phyloP scores from a whole-genome alignment of 2,329 filamentous ascomycete genomes.

The Dactylellina haptotyla region DNA sequence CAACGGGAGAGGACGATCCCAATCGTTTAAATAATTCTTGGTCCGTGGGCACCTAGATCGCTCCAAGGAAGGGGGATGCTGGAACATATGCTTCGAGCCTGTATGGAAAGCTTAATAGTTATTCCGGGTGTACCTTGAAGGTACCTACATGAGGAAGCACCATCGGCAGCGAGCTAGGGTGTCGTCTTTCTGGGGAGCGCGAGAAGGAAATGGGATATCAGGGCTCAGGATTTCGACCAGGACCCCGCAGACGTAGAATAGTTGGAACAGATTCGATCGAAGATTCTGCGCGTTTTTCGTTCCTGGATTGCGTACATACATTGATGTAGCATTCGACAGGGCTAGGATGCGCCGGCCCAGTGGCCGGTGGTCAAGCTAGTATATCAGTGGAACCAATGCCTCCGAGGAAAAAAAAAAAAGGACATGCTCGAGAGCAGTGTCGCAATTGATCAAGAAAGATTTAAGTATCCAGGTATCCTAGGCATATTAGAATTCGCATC shows the following conservation, averaged over 20 bases:
- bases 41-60: conserved; percentile 7
- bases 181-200: conserved; percentile 11
- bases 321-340: neutral
- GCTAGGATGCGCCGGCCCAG: conserved; percentile 32
- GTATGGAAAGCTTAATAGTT: conserved; percentile 46
- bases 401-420: conserved; percentile 32
- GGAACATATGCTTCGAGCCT: conserved; percentile 19
- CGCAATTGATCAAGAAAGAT: conserved; percentile 2
- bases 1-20: neutral
- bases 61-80: conserved; percentile 19
- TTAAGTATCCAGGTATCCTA: neutral
- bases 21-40: conserved; percentile 34
- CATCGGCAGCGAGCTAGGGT: neutral
- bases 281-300: conserved; percentile 16
- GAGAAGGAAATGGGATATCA: neutral
- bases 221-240: neutral
- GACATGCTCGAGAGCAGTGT: conserved; percentile 17
- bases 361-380: neutral
- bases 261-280: conserved; percentile 3
- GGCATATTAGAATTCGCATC: neutral
- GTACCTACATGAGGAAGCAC: neutral
- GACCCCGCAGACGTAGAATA: conserved; percentile 1
- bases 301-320: conserved; percentile 7
- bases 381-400: conserved; percentile 40
- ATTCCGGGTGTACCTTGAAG: conserved; percentile 39